Conservation (phyloP, 345 rosid species). For the Noccaea caerulescens region DNA sequence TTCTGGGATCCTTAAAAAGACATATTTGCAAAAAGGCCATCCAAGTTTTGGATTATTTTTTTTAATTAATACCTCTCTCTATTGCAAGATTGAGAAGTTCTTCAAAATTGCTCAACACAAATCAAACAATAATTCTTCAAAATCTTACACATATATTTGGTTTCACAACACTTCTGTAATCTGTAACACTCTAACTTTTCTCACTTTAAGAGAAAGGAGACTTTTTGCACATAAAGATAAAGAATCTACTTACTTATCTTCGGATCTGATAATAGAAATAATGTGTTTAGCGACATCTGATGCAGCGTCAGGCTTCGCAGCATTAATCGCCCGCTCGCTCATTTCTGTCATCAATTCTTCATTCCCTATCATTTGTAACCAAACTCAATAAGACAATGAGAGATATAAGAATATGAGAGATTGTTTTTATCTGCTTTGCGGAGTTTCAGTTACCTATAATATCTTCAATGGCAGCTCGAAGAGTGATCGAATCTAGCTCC, state of each 20-base stretch:
- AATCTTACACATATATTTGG: neutral
- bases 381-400: neutral
- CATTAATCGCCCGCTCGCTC: conserved; percentile 70
- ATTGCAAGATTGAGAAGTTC: conserved; percentile 6
- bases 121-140: conserved; percentile 11
- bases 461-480: conserved; percentile 65
- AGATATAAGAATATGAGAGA: conserved; percentile 2
- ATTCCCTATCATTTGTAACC: conserved; percentile 52
- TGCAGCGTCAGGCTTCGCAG: conserved; percentile 75
- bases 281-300: conserved; percentile 62
- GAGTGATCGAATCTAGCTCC: conserved; percentile 81
- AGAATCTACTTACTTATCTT: conserved; percentile 28
- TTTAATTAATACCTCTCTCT: neutral
- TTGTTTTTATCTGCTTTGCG: neutral
- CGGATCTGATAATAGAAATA: conserved; percentile 49
- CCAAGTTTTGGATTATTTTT: conserved; percentile 3
- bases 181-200: neutral
- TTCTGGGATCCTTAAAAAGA: neutral
- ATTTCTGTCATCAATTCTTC: conserved; percentile 61
- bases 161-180: neutral
- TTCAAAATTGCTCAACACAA: conserved; percentile 9
- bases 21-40: neutral
- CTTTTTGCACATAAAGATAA: neutral
- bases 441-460: conserved; percentile 57
- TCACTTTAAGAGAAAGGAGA: neutral